These are phyloP conservation scores for Boletus hoseneyae DNA, from an alignment of 1,284 basidiomycete genomes.

Conservation along the genomic window DNA sequence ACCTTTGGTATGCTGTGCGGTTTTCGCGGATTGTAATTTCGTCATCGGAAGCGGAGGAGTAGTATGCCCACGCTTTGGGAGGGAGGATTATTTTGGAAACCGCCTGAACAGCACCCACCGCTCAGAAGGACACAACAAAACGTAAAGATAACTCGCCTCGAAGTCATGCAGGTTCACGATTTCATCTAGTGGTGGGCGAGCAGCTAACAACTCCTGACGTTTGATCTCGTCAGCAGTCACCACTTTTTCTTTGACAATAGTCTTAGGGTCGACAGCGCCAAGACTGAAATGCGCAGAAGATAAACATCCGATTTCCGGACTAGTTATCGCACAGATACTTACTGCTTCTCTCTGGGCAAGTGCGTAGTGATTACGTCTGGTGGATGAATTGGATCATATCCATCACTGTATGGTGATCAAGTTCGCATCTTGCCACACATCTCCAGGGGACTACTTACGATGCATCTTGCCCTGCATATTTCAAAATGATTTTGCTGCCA, in stretches of 20 bases:
- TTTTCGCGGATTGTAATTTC: conserved; percentile 71
- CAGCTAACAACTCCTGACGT: conserved; percentile 37
- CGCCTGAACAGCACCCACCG: conserved; percentile 28
- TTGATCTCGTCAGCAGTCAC: conserved; percentile 43
- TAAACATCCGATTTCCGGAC: not conserved
- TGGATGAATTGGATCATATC: conserved; percentile 62
- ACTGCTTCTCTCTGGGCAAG: conserved; percentile 50
- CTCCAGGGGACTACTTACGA: conserved; percentile 40
- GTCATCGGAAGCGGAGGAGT: conserved; percentile 61
- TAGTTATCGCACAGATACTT: conserved; percentile 21
- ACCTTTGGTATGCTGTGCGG: conserved; percentile 60
- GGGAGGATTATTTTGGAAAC: conserved; percentile 53
- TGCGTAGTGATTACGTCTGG: conserved; percentile 62
- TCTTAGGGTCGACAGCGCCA: conserved; percentile 46
- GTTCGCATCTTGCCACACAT: not conserved
- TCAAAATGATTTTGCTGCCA: conserved; percentile 58
- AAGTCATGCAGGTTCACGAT: conserved; percentile 73
- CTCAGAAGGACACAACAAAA: not conserved
- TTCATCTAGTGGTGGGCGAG: conserved; percentile 53
- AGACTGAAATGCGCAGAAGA: conserved; percentile 11
- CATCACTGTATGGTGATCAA: conserved; percentile 37
- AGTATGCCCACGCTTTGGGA: conserved; percentile 64
- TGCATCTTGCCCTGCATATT: conserved; percentile 75
- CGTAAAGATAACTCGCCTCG: conserved; percentile 38
- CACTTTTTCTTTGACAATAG: conserved; percentile 43